Conservation (phyloP, 1,284 basidiomycete genomes). For the Athelia sp. region DNA sequence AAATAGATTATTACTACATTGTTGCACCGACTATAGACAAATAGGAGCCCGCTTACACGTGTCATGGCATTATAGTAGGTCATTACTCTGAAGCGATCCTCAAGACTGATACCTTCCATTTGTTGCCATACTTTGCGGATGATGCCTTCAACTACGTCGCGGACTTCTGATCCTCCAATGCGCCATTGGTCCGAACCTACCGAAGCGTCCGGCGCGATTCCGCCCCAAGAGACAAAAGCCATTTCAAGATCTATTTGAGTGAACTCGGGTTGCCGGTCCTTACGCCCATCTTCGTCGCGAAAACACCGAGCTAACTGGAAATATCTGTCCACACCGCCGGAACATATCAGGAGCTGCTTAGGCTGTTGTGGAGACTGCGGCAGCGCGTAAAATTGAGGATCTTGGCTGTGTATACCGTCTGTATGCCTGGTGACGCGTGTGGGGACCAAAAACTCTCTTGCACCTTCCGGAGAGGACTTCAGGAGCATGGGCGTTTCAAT, state of each 20-base stretch:
- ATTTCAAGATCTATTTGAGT: conserved; percentile 97
- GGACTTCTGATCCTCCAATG: conserved; percentile 80
- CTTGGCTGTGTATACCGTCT: conserved; percentile 12
- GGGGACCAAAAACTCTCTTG: conserved; percentile 92
- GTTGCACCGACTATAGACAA: conserved; percentile 4
- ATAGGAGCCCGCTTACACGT: conserved; percentile 45
- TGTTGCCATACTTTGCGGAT: conserved; percentile 73
- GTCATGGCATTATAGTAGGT: conserved; percentile 85
- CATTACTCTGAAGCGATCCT: conserved; percentile 68
- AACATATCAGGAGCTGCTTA: conserved; percentile 90
- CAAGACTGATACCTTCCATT: conserved; percentile 54
- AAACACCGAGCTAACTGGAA: conserved; percentile 94
- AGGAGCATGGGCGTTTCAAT: conserved; percentile 94
- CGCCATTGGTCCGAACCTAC: conserved; percentile 52
- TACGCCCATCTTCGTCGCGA: conserved; percentile 91
- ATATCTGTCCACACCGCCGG: conserved; percentile 86
- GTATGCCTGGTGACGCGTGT: conserved; percentile 48
- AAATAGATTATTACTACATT: conserved; percentile 10
- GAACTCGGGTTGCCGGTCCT: conserved; percentile 95
- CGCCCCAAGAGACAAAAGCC: conserved; percentile 86
- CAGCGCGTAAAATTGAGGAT: conserved; percentile 82
- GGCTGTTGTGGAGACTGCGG: conserved; percentile 96
- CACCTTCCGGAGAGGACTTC: conserved; percentile 91
- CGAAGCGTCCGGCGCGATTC: conserved; percentile 12
- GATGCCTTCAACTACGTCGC: conserved; percentile 69